These are phyloP conservation scores for Botrytis sinoallii DNA, from an alignment of 2,329 filamentous ascomycete genomes.

Conservation along the genomic window DNA sequence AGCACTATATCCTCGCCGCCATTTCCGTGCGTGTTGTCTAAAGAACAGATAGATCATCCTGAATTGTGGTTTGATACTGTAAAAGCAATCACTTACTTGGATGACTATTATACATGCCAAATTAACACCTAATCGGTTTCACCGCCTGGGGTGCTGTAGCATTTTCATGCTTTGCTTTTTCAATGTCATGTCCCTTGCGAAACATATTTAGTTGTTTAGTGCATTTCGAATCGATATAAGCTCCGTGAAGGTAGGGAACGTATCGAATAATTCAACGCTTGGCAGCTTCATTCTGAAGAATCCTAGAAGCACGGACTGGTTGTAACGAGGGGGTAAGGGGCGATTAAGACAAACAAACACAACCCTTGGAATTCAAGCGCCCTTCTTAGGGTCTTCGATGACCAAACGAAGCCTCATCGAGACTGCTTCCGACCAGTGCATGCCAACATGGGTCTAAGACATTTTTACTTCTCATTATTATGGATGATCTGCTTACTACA, in stretches of 20 bases:
- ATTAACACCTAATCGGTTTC: background rate
- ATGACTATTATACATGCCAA: background rate
- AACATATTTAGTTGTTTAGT: background rate
- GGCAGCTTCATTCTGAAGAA: slow-evolving; percentile 8
- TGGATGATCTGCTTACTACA: slow-evolving; percentile 14
- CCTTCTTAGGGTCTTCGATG: slow-evolving; percentile 19
- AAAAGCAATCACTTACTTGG: background rate
- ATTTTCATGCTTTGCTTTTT: slow-evolving; percentile 5
- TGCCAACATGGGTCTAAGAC: slow-evolving; percentile 29
- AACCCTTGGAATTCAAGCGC: slow-evolving; percentile 19
- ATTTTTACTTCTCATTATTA: slow-evolving; percentile 27
- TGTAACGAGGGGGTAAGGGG: background rate
- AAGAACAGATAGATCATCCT: background rate
- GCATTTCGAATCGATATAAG: slow-evolving; percentile 1
- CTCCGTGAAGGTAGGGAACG: background rate
- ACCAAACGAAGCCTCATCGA: slow-evolving; percentile 8
- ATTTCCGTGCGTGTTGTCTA: slow-evolving; percentile 5
- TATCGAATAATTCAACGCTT: slow-evolving; percentile 5
- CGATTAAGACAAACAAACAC: background rate
- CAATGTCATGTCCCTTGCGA: slow-evolving; percentile 12
- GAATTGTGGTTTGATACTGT: background rate
- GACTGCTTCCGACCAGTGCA: slow-evolving; percentile 12
- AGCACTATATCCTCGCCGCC: slow-evolving; percentile 4
- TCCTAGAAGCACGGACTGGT: slow-evolving; percentile 6
- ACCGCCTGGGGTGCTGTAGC: background rate